Base-by-base conservation (phyloP, 495 filamentous ascomycete genomes). In the Penicillium psychrofluorescens region DNA sequence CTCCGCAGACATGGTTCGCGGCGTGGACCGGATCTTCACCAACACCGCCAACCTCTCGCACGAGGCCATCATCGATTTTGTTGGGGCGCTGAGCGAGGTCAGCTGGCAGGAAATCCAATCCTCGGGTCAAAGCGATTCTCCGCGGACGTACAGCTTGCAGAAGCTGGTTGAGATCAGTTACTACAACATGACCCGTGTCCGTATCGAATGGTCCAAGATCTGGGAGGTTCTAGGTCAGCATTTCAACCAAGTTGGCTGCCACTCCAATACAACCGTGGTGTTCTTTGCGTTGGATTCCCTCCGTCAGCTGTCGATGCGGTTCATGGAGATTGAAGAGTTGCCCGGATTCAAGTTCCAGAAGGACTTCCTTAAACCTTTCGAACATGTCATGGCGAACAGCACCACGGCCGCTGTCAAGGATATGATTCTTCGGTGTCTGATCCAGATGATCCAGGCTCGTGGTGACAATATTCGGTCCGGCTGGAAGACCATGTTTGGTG, bases 291-390 rank as follows among this genome's bases (percentile, higher is more conserved):
- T 99, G 28, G 90, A 99, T 60, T 95, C 90, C 1, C 67, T 99
- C 33, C 81, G 92, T 30, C 92, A 99, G 61, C 71, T 99, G 33
- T 95, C 90, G 0, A 97, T 97, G 90, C 83, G 88, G 2, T 99
- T 97, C 65, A 86, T 99, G 83, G 94, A 99, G 65, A 88, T 96
- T 47, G 94, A 95, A 50, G 92, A 99, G 60, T 66, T 99, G 48
- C 86, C 92, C 0, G 94, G 95, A 51, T 99, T 99, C 80, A 96
- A 97, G 61, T 99, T 99, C 60, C 92, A 99, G 54, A 99, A 99
- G 60, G 92, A 99, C 54, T 97, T 99, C 66, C 74, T 97, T 27
- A 96, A 95, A 62, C 92, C 92, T 0, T 99, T 99, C 49, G 90
- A 97, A 66, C 87, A 96, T 63, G 88, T 99, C 53, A 95, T 97